phyloP scores from a whole-genome alignment of 768 basidiomycete genomes.

The Lentinula raphanica region DNA sequence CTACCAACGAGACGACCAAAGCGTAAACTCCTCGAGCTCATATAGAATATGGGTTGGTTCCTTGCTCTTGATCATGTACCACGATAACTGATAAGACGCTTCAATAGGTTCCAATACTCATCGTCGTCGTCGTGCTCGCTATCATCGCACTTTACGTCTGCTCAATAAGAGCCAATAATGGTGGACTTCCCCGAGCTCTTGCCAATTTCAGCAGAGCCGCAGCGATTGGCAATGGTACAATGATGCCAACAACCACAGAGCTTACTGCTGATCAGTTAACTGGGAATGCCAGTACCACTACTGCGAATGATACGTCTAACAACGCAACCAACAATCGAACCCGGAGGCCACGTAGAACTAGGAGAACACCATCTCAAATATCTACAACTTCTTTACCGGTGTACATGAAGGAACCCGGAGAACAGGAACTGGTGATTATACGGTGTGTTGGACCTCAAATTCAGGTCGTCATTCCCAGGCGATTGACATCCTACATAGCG shows the following conservation, averaged over 20 bases:
- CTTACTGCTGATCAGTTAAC: conserved; percentile 57
- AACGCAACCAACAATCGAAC: conserved; percentile 25
- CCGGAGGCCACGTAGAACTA: conserved; percentile 37
- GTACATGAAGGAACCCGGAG: conserved; percentile 83
- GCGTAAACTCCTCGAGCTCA: background rate
- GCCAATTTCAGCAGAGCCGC: conserved; percentile 6
- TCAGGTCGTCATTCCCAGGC: background rate
- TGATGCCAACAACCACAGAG: conserved; percentile 23
- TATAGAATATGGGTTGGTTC: conserved; percentile 1
- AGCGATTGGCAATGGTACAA: conserved; percentile 9
- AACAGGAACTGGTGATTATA: conserved; percentile 71
- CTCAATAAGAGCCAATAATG: conserved; percentile 8
- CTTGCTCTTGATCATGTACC: background rate
- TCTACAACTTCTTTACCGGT: conserved; percentile 72
- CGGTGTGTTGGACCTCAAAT: conserved; percentile 32
- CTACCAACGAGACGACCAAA: background rate
- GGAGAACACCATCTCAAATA: conserved; percentile 74
- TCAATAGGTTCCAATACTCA: conserved; percentile 20
- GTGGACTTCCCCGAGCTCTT: conserved; percentile 13
- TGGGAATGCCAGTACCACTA: conserved; percentile 33
- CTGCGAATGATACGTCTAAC: conserved; percentile 15
- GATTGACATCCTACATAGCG: conserved; percentile 26
- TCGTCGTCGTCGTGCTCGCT: conserved; percentile 23
- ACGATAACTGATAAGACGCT: background rate
- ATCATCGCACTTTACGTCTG: conserved; percentile 13